A percentile compares a stretch with the other conserved stretches of the same genome.
phyloP scores from a whole-genome alignment of 2,329 filamentous ascomycete species.

The Paramyrothecium roridum region DNA sequence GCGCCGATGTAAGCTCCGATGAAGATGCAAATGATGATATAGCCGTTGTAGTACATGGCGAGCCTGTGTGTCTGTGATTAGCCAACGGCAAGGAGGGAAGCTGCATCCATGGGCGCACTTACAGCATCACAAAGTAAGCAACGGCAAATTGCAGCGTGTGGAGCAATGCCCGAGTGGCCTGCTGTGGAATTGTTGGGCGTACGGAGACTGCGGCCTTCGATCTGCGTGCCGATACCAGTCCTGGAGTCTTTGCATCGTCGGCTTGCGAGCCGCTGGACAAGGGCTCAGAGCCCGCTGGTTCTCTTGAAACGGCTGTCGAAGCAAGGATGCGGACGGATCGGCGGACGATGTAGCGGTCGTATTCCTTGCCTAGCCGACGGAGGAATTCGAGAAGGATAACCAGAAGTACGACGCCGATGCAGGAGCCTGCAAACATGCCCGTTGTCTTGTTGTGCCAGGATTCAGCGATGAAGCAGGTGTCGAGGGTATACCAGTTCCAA shows the following conservation, averaged over 20 bases:
- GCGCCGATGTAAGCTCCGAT: constrained; percentile 71
- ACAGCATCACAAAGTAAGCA: constrained; percentile 76
- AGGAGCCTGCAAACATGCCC: constrained; percentile 75
- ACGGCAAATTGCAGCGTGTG: constrained; percentile 71
- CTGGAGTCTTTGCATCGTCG: neutral
- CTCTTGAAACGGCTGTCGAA: neutral
- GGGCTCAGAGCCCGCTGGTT: neutral
- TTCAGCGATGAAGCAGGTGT: constrained; percentile 65
- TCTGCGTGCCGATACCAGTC: neutral
- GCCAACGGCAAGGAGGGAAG: neutral
- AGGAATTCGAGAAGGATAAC: constrained; percentile 70
- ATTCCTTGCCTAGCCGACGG: constrained; percentile 68
- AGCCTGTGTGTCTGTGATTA: constrained; percentile 19
- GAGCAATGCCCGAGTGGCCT: constrained; percentile 62
- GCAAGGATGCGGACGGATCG: constrained; percentile 9
- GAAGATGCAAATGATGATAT: constrained; percentile 78
- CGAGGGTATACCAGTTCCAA: constrained; percentile 75
- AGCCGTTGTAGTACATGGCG: constrained; percentile 65
- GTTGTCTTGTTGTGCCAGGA: constrained; percentile 68
- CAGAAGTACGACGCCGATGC: constrained; percentile 74
- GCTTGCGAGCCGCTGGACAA: neutral
- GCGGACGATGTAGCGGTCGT: constrained; percentile 63
- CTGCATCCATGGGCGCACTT: neutral
- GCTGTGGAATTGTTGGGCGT: constrained; percentile 61
- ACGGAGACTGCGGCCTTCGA: constrained; percentile 17